Evolutionary conservation across 192 early-diverging fungal genomes (phyloP).

Genomic region (Backusella psychrophila): DNA sequence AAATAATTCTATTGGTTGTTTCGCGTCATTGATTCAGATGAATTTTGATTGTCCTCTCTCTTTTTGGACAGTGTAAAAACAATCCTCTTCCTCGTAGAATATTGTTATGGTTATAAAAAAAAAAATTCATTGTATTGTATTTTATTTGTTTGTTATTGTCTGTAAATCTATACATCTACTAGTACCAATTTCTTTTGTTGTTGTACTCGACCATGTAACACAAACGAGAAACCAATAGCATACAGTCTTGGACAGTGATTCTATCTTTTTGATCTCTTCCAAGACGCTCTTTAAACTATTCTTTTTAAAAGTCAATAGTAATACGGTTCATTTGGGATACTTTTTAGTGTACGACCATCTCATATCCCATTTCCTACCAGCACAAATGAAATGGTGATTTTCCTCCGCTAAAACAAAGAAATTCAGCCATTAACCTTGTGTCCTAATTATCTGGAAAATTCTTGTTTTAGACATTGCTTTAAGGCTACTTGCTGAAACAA

Average conservation of each 20-base stretch:
- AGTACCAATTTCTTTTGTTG: neutral
- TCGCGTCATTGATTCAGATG: neutral
- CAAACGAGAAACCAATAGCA: neutral
- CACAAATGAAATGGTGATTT: too few relatives aligned
- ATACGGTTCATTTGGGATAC: neutral
- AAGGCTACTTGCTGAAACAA: too few relatives aligned
- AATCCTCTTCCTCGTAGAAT: neutral
- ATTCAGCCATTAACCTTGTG: too few relatives aligned
- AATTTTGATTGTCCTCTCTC: neutral
- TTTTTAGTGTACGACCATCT: too few relatives aligned
- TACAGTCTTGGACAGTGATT: neutral
- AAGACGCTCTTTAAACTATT: neutral
- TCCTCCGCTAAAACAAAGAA: too few relatives aligned
- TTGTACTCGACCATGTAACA: neutral
- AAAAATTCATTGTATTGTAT: too few relatives aligned
- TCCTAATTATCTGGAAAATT: too few relatives aligned
- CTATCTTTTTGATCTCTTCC: neutral
- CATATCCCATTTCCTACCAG: too few relatives aligned
- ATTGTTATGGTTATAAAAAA: neutral
- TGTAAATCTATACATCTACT: neutral
- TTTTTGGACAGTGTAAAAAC: neutral
- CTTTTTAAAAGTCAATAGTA: neutral
- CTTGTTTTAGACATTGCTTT: too few relatives aligned
- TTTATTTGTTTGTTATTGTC: neutral
- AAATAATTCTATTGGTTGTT: neutral